Percentiles rank a stretch among this genome's conserved stretches.
Conservation (phyloP, 2,329 filamentous ascomycete genomes). For the Trichoderma lentiforme region DNA sequence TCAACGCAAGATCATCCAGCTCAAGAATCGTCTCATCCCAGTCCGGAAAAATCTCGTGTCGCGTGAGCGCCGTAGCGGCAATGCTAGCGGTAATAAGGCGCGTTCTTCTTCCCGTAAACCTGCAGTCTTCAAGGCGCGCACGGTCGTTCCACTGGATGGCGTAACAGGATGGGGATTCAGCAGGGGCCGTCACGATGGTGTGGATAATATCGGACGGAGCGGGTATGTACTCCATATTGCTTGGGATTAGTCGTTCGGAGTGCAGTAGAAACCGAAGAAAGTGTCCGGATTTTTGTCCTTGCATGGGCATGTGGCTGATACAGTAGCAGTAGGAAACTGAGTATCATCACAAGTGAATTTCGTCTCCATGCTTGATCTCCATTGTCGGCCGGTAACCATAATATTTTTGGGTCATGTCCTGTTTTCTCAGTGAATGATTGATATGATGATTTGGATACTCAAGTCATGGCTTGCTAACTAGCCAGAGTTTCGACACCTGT, state of each 20-base stretch:
- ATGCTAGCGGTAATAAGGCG: not conserved
- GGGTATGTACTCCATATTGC: not conserved
- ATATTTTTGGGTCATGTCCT: no score
- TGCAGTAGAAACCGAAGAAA: not conserved
- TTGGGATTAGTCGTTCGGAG: not conserved
- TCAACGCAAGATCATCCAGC: not conserved
- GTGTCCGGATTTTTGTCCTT: not conserved
- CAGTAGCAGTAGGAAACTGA: not conserved
- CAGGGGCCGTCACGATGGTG: constrained; percentile 14
- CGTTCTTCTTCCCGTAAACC: not conserved
- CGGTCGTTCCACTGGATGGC: constrained; percentile 13
- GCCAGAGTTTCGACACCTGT: not conserved
- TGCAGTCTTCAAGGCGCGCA: constrained; percentile 1
- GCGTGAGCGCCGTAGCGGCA: constrained; percentile 3
- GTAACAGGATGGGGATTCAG: constrained; percentile 11
- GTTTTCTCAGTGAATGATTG: no score
- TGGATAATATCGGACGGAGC: constrained; percentile 11
- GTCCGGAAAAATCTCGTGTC: not conserved
- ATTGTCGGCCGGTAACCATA: not conserved
- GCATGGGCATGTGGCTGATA: not conserved
- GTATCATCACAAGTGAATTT: no score
- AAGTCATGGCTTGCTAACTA: not conserved
- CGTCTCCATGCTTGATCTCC: not conserved
- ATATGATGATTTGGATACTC: not conserved
- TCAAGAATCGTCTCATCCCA: not conserved